phyloP scores from a whole-genome alignment of 345 rosid genomes.

The Eucalyptus polybractea region DNA sequence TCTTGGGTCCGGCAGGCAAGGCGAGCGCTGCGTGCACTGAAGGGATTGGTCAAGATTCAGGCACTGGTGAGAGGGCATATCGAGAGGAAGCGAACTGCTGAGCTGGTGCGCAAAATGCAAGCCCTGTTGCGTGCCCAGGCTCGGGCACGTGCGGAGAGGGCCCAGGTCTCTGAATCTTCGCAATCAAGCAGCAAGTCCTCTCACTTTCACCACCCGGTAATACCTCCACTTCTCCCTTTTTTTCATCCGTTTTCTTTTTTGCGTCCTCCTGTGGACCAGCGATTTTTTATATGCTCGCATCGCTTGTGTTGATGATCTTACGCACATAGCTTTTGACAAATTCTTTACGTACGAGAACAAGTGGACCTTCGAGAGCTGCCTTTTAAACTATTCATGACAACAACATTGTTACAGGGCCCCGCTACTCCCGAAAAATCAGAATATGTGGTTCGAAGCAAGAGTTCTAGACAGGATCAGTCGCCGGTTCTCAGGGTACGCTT shows the following conservation, averaged over 20 bases:
- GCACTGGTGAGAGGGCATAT: constrained; percentile 92
- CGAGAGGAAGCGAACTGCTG: constrained; percentile 53
- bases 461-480: constrained; percentile 36
- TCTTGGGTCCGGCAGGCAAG: constrained; percentile 35
- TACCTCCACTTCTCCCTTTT: not conserved
- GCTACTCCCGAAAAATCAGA: constrained; percentile 79
- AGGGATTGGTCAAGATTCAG: constrained; percentile 91
- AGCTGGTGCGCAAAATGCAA: constrained; percentile 58
- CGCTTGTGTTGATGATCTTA: not conserved
- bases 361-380: not conserved
- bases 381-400: not conserved
- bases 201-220: constrained; percentile 55
- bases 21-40: constrained; percentile 85
- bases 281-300: not conserved
- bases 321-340: not conserved
- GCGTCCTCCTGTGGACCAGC: not conserved
- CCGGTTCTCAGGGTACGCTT: constrained; percentile 41
- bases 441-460: constrained; percentile 30
- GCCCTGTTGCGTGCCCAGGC: constrained; percentile 66
- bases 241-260: not conserved
- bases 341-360: not conserved
- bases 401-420: constrained; percentile 38
- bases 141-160: constrained; percentile 54
- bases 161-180: constrained; percentile 42
- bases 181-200: constrained; percentile 64